phyloP scores from a whole-genome alignment of 495 filamentous ascomycete genomes.

The Tetracladium marchalianum region DNA sequence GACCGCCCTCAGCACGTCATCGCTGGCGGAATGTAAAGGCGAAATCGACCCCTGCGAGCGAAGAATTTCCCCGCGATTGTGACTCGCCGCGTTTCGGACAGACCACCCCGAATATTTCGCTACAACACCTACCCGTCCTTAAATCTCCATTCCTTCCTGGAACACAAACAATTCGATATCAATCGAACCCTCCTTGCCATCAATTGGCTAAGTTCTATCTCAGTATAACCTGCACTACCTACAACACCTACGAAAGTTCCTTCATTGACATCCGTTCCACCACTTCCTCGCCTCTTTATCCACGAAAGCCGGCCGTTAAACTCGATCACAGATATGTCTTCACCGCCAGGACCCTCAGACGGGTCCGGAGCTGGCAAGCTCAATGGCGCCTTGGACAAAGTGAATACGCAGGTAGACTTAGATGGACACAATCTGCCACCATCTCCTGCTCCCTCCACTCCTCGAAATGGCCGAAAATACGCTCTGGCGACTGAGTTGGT shows the following conservation, averaged over 20 bases:
- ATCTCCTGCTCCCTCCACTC: slow-evolving; percentile 88
- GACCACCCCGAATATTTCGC: no score
- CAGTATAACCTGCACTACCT: not conserved
- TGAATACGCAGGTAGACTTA: slow-evolving; percentile 64
- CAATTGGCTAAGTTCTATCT: slow-evolving; percentile 12
- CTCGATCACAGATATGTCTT: slow-evolving; percentile 24
- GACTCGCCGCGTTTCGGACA: no score
- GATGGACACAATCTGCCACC: slow-evolving; percentile 88
- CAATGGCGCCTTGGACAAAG: slow-evolving; percentile 46
- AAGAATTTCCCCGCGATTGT: no score
- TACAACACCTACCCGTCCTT: no score
- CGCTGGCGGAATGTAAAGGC: no score
- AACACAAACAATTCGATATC: no score
- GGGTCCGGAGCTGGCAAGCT: slow-evolving; percentile 14
- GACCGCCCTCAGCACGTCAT: no score
- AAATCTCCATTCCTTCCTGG: no score
- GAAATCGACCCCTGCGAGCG: no score
- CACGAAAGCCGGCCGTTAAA: slow-evolving; percentile 8
- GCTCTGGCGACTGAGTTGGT: slow-evolving; percentile 93
- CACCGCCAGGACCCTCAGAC: slow-evolving; percentile 22
- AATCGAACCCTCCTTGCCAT: not conserved
- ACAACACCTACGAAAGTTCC: not conserved
- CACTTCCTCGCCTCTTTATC: not conserved
- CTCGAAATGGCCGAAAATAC: slow-evolving; percentile 70
- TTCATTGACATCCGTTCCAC: not conserved